Evolutionary conservation across 139 green algal genomes (phyloP), one percentile per base, ranked within the genome.

Genomic region (Chlorella sp.): DNA sequence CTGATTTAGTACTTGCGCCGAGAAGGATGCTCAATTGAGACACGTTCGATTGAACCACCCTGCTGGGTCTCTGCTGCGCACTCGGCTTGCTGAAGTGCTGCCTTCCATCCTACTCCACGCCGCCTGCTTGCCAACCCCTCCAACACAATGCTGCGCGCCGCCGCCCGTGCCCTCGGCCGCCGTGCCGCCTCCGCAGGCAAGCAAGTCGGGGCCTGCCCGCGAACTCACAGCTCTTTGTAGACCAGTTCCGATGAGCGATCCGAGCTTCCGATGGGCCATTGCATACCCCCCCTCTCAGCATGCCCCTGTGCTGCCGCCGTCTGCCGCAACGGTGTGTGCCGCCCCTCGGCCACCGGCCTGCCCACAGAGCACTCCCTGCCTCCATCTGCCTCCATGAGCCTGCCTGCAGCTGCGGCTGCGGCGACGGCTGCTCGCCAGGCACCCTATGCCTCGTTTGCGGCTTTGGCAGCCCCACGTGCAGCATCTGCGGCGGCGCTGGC

Each of bases 361-460:
- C n/a, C n/a, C n/a, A n/a, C n/a, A n/a, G n/a, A n/a, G n/a, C 28
- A 28, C 78, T 28, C 39, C 78, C 78, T 34, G 3, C 39, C 21
- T 1, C 78, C 5, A 26, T 42, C 30, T 71, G 64, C 64, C 75
- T 12, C 57, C 34, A 26, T 76, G 28, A 36, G 0, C 2, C 34
- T 26, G 18, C 14, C 21, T 75, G 57, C 81, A 86, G 81, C 81
- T 32, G 81, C 81, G 19, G 81, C 81, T 5, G 37, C 37, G 64
- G 83, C 83, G 18, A 87, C 83, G 5, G 83, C 83, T 22, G 83
- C 83, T 14, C 37, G 83, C 36, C 83, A 87, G 60, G 83, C 36
- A 22, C 83, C 83, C 79, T 87, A 64, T 61, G 83, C 61, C 26
- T 26, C 37, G 2, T 37, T 87, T 40, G 83, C 83, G 5, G 61